A percentile compares a stretch with the other conserved stretches of the same genome.
Evolutionary conservation across 352 stramenopile species (phyloP).

Genomic region (Phytophthora nicotianae): DNA sequence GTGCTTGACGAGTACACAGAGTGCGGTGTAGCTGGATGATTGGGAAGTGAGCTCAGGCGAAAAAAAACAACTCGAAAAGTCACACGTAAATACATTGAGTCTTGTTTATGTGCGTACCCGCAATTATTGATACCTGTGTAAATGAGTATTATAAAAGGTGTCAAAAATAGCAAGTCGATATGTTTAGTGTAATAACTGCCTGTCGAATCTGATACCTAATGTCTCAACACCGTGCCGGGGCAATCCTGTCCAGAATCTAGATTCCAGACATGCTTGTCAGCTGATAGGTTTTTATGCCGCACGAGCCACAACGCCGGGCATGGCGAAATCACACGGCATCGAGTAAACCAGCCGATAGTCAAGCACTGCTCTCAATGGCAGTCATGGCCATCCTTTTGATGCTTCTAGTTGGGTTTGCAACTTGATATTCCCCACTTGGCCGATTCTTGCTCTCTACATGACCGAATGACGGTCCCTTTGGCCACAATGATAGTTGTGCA

Average conservation of each 20-base stretch:
- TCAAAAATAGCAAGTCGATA: neutral
- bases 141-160: neutral
- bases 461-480: no score
- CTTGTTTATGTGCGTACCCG: neutral
- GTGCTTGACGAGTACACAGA: neutral
- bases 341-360: slow-evolving; percentile 7
- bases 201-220: neutral
- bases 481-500: no score
- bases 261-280: slow-evolving; percentile 5
- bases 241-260: slow-evolving; percentile 15
- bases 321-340: slow-evolving; percentile 2
- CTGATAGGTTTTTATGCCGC: slow-evolving; percentile 2
- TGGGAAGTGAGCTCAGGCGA: slow-evolving; percentile 13
- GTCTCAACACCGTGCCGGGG: neutral
- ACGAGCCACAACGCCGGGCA: slow-evolving; percentile 4
- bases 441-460: no score
- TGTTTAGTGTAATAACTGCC: neutral
- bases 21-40: slow-evolving; percentile 7
- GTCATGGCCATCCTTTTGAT: no score
- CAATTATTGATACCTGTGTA: slow-evolving; percentile 2
- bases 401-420: no score
- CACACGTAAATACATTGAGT: slow-evolving; percentile 15
- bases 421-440: no score
- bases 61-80: neutral
- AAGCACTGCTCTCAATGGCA: neutral